Percentiles rank a stretch among this genome's conserved stretches.
phyloP scores from a whole-genome alignment of 208 protist species.

The Trypanosoma avium region DNA sequence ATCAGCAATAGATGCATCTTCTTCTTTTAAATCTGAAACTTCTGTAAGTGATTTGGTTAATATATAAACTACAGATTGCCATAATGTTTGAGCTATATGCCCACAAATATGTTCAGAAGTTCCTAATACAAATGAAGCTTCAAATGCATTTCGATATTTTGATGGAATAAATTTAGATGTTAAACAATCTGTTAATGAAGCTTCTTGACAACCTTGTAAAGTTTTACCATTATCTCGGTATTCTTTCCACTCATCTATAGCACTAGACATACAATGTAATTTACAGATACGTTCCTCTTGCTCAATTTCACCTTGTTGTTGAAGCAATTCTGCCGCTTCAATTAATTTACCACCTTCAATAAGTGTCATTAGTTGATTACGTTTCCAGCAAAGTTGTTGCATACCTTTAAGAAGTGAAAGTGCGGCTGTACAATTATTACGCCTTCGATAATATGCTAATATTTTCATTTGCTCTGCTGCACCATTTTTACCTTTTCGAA shows the following conservation, averaged over 20 bases:
- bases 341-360: slow-evolving; percentile 61
- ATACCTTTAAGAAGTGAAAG: slow-evolving; percentile 66
- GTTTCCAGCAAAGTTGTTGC: slow-evolving; percentile 52
- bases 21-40: slow-evolving; percentile 69
- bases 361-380: slow-evolving; percentile 57
- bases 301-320: slow-evolving; percentile 43
- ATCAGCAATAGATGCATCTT: slow-evolving; percentile 56
- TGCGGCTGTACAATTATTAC: slow-evolving; percentile 46
- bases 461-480: slow-evolving; percentile 57
- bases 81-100: slow-evolving; percentile 61
- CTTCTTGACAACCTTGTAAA: slow-evolving; percentile 45
- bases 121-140: slow-evolving; percentile 44
- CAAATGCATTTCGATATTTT: slow-evolving; percentile 68
- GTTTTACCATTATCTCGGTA: slow-evolving; percentile 50
- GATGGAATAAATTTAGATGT: slow-evolving; percentile 69
- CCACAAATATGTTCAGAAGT: slow-evolving; percentile 31
- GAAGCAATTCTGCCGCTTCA: slow-evolving; percentile 64
- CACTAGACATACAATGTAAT: slow-evolving; percentile 60
- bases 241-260: slow-evolving; percentile 70
- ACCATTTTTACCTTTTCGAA: slow-evolving; percentile 59
- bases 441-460: slow-evolving; percentile 52
- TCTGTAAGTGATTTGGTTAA: slow-evolving; percentile 69
- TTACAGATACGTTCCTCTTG: slow-evolving; percentile 43
- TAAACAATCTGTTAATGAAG: slow-evolving; percentile 59
- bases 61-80: slow-evolving; percentile 66